phyloP scores from a whole-genome alignment of 495 filamentous ascomycete species.

The Neurospora sp. region DNA sequence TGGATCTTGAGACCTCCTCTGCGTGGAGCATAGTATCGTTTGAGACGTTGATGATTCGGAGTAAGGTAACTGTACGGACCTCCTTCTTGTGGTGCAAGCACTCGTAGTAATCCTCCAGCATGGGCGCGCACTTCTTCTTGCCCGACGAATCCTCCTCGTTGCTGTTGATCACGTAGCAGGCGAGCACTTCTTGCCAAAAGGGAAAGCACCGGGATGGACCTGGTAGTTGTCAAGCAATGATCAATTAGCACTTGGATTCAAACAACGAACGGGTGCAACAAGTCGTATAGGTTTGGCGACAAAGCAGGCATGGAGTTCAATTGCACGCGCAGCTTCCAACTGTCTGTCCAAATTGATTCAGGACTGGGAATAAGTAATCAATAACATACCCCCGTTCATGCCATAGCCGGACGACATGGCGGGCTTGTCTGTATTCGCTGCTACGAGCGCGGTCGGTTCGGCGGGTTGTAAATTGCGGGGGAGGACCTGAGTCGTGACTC shows the following conservation, averaged over 20 bases:
- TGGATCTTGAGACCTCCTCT: not conserved
- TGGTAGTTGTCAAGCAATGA: slow-evolving; percentile 21
- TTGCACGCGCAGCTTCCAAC: not conserved
- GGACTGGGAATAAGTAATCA: not conserved
- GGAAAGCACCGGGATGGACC: slow-evolving; percentile 89
- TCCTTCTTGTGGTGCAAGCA: slow-evolving; percentile 98
- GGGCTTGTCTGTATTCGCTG: slow-evolving; percentile 14
- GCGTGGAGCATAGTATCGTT: slow-evolving; percentile 4
- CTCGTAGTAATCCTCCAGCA: slow-evolving; percentile 94
- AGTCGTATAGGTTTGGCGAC: not conserved
- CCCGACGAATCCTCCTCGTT: slow-evolving; percentile 61
- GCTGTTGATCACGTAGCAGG: slow-evolving; percentile 82
- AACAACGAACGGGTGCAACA: not conserved
- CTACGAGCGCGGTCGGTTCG: not conserved
- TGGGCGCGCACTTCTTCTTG: slow-evolving; percentile 82
- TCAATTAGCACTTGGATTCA: not conserved
- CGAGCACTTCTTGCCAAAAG: slow-evolving; percentile 94
- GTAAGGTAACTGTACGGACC: slow-evolving; percentile 39
- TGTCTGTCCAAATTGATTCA: not conserved
- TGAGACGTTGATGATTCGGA: not conserved
- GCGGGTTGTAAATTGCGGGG: not conserved
- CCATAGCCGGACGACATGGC: slow-evolving; percentile 78
- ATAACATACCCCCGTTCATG: slow-evolving; percentile 60
- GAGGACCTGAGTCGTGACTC: not conserved
- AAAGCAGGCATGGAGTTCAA: not conserved